Evolutionary conservation across 345 rosid genomes (phyloP).

Genomic region (Ceriops decandra): DNA sequence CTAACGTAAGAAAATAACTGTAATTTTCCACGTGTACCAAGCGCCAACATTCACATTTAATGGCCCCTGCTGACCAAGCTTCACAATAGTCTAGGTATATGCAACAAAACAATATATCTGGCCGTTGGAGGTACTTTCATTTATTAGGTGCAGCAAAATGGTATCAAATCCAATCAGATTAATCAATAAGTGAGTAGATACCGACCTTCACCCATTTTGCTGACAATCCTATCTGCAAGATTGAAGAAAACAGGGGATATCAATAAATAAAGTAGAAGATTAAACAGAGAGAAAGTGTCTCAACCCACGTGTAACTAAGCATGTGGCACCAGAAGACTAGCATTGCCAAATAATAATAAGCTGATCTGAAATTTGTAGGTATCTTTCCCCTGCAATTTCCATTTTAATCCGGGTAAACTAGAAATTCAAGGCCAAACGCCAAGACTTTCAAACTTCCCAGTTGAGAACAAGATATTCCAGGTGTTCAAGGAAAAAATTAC

Average conservation of each 20-base stretch:
- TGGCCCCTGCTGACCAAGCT: not conserved
- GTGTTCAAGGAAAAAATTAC: too few relatives aligned
- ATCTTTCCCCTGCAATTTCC: too few relatives aligned
- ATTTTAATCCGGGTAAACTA: too few relatives aligned
- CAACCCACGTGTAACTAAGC: too few relatives aligned
- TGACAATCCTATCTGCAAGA: constrained; percentile 62
- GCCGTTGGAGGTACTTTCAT: not conserved
- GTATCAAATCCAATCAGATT: not conserved
- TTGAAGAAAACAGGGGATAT: constrained; percentile 20
- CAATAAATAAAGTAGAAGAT: constrained; percentile 10
- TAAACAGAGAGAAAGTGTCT: not conserved
- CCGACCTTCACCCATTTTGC: constrained; percentile 92
- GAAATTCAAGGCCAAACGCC: too few relatives aligned
- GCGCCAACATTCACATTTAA: not conserved
- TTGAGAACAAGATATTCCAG: too few relatives aligned
- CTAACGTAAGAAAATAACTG: not conserved
- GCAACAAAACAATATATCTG: not conserved
- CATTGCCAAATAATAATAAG: too few relatives aligned
- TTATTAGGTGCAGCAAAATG: not conserved
- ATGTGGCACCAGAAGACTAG: too few relatives aligned
- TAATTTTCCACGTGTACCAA: not conserved
- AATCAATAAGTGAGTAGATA: not conserved
- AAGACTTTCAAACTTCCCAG: too few relatives aligned
- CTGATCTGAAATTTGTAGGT: too few relatives aligned
- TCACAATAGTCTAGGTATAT: constrained; percentile 1